Percentiles rank a stretch among this genome's conserved stretches.
Evolutionary conservation across 2,329 filamentous ascomycete genomes (phyloP).

Genomic region (Diaporthe sp.): DNA sequence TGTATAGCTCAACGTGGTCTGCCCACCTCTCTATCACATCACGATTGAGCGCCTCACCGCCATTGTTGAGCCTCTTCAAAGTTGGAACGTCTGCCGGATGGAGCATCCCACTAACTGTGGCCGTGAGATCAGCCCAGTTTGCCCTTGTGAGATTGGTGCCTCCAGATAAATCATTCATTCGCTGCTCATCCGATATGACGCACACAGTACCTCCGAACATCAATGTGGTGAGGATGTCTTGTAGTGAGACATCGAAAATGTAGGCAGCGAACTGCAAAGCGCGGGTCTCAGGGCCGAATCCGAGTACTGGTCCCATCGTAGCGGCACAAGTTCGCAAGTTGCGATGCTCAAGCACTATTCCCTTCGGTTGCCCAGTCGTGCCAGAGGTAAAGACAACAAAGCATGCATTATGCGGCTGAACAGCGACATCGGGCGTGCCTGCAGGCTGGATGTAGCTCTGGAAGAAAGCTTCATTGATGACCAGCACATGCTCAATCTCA

Average conservation of each 20-base stretch:
- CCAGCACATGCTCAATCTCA: neutral
- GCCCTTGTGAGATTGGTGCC: neutral
- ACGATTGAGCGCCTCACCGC: neutral
- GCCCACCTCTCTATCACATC: neutral
- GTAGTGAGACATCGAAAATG: neutral
- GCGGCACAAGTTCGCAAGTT: neutral
- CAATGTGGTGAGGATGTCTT: neutral
- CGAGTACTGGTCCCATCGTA: neutral
- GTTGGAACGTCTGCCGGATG: neutral
- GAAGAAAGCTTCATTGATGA: neutral
- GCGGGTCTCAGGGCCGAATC: neutral
- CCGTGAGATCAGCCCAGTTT: neutral
- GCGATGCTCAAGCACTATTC: neutral
- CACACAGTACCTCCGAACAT: neutral
- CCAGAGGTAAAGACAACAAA: neutral
- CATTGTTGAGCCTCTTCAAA: neutral
- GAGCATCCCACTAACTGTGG: neutral
- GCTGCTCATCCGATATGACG: neutral
- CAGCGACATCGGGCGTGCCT: neutral
- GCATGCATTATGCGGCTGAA: neutral
- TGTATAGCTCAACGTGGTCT: neutral
- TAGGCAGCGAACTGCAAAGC: neutral
- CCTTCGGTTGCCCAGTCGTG: neutral
- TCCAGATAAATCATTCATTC: neutral
- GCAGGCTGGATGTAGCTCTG: neutral